Evolutionary conservation across 768 basidiomycete species (phyloP), one percentile per base, ranked within the genome.

Genomic region (Suillus occidentalis): DNA sequence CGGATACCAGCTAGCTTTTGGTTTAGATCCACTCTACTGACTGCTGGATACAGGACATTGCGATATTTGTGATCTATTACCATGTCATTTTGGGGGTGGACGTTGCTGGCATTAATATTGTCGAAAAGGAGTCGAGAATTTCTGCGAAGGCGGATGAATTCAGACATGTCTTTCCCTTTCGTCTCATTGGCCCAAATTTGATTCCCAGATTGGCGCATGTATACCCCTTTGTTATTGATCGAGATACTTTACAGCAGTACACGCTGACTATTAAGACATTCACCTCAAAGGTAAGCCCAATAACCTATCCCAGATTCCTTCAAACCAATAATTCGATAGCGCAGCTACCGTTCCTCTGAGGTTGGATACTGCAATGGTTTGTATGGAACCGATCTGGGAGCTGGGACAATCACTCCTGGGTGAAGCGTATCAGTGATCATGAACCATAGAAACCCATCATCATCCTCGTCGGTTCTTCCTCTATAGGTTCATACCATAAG

Each of bases 321-420:
- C 69, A 18, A 78, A 77, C 36, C 8, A 83, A 28, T 72, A 78
- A 4, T 83, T 82, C 67, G 83, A 83, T 34, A 70, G 79, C n/a
- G 83, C 80, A 4, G 71, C 81, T 1, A 81, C 85, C 0, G 70
- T 87, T 50, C 85, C 85, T 13, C 69, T 83, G 8, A 4, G 81
- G 1, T 71, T 85, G 14, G 78, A 80, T n/a, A 82, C 83, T 0
- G 83, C 84, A 2, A 75, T 80, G 86, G 84, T 5, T 66, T 87
- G 16, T 87, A 84, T 68, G 77, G 68, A 59, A 69, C 55, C 39
- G n/a, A 77, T 71, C 67, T 77, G 25, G 83, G 83, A 9, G 72
- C 79, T 1, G 79, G 76, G 20, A 71, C 85, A 16, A 70, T 10
- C 72, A 80, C 4, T 79, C 83, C 2, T 75, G 81, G 69, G 72